phyloP scores from a whole-genome alignment of 2,329 filamentous ascomycete genomes.

The Stagonosporopsis chrysanthemi region DNA sequence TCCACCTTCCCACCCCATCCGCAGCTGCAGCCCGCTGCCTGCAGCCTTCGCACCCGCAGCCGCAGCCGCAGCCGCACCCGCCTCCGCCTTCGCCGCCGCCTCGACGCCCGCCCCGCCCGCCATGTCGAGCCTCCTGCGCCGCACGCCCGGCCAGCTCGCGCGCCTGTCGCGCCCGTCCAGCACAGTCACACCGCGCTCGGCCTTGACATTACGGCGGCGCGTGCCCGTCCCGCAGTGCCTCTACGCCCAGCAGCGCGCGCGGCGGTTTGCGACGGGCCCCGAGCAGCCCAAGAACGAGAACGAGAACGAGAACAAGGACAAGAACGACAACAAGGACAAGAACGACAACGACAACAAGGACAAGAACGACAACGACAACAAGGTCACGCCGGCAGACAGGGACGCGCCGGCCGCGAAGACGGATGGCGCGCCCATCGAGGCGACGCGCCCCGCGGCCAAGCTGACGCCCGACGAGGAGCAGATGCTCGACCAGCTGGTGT shows the following conservation, averaged over 20 bases:
- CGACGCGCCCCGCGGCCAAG: constrained; percentile 51
- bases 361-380: constrained; percentile 30
- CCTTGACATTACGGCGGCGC: constrained; percentile 45
- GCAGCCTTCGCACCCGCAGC: constrained; percentile 8
- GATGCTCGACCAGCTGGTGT: constrained; percentile 65
- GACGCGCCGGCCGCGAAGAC: constrained; percentile 49
- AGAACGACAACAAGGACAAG: constrained; percentile 36
- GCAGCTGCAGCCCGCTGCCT: constrained; percentile 16
- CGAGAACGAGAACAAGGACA: constrained; percentile 35
- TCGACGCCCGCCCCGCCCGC: constrained; percentile 44
- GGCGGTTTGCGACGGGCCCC: constrained; percentile 53
- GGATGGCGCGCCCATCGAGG: constrained; percentile 51
- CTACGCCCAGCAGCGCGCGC: constrained; percentile 53
- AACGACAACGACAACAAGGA: constrained; percentile 32
- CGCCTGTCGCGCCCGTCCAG: constrained; percentile 66
- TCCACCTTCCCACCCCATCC: constrained; percentile 9
- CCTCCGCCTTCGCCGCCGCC: too few relatives aligned
- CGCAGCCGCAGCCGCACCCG: too few relatives aligned
- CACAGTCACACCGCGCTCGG: constrained; percentile 60
- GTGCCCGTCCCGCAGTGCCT: constrained; percentile 53
- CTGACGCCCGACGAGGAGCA: constrained; percentile 65
- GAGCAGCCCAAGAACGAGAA: constrained; percentile 40
- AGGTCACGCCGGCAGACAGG: constrained; percentile 43
- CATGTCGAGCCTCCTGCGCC: constrained; percentile 73
- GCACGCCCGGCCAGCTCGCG: constrained; percentile 68